These are phyloP conservation scores for Coemansia sp. DNA, from an alignment of 192 early-diverging fungal genomes.

Conservation along the genomic window DNA sequence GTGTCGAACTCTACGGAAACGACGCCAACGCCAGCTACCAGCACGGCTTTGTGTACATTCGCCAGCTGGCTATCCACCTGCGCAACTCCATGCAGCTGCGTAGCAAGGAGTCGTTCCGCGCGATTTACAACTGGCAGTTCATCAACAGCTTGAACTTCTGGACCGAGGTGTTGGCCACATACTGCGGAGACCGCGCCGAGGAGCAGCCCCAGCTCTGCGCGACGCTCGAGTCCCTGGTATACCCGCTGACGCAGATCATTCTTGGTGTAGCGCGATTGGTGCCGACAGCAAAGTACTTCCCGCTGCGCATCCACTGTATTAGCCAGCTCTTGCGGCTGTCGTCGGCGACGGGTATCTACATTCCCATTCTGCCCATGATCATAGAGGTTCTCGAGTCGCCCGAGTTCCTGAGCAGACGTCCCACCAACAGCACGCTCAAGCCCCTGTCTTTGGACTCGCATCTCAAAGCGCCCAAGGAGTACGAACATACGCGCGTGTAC, in stretches of 20 bases:
- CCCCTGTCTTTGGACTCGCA: constrained; percentile 76
- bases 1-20: constrained; percentile 83
- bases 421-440: constrained; percentile 80
- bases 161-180: constrained; percentile 78
- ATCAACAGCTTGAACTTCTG: constrained; percentile 91
- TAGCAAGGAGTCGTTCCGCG: constrained; percentile 84
- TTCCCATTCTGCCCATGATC: constrained; percentile 82
- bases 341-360: constrained; percentile 64
- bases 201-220: constrained; percentile 47
- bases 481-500: constrained; percentile 83
- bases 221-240: constrained; percentile 73
- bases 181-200: constrained; percentile 61
- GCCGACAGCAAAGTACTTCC: constrained; percentile 88
- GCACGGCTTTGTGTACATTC: constrained; percentile 88
- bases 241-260: constrained; percentile 84
- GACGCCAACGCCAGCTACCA: constrained; percentile 84
- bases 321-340: constrained; percentile 69
- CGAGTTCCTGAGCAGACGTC: constrained; percentile 67
- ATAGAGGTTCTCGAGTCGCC: constrained; percentile 81
- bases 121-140: constrained; percentile 98
- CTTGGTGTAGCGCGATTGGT: constrained; percentile 78
- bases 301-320: constrained; percentile 87
- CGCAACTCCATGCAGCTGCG: constrained; percentile 84
- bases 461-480: constrained; percentile 80
- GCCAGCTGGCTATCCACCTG: constrained; percentile 91